Conservation (phyloP, 1,284 basidiomycete genomes). For the Cutaneotrichosporon sp. region DNA sequence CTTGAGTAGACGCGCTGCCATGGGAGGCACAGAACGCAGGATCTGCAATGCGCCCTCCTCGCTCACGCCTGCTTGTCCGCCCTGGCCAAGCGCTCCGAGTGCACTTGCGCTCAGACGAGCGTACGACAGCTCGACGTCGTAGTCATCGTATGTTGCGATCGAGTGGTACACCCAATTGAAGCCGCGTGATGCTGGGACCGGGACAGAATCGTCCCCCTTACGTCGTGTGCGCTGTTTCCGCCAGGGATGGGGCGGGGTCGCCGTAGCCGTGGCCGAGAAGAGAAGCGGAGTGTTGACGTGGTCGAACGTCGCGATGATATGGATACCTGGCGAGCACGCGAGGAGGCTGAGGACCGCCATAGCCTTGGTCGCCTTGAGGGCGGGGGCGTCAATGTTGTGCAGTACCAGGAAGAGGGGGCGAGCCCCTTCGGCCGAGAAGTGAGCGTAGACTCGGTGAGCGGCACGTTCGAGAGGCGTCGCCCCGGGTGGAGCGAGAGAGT, state of each 20-base stretch:
- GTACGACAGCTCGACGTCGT: conserved; percentile 70
- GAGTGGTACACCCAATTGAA: conserved; percentile 88
- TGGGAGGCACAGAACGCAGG: conserved; percentile 78
- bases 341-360: conserved; percentile 65
- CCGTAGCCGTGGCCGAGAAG: conserved; percentile 56
- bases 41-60: conserved; percentile 81
- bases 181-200: conserved; percentile 52
- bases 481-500: conserved; percentile 47
- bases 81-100: conserved; percentile 21
- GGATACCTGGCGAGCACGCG: conserved; percentile 68
- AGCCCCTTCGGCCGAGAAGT: conserved; percentile 56
- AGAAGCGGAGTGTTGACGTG: conserved; percentile 76
- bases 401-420: conserved; percentile 69
- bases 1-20: conserved; percentile 74
- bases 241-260: conserved; percentile 33
- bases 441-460: conserved; percentile 63
- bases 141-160: conserved; percentile 74
- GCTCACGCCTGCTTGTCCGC: conserved; percentile 59
- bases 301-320: conserved; percentile 78
- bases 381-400: conserved; percentile 79
- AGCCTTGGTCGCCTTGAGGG: conserved; percentile 63
- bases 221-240: not conserved
- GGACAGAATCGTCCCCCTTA: conserved; percentile 6
- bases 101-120: conserved; percentile 39
- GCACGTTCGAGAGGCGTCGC: conserved; percentile 60